These are phyloP conservation scores for Erodium trifolium DNA, from an alignment of 441 rosid genomes.

Conservation along the genomic window DNA sequence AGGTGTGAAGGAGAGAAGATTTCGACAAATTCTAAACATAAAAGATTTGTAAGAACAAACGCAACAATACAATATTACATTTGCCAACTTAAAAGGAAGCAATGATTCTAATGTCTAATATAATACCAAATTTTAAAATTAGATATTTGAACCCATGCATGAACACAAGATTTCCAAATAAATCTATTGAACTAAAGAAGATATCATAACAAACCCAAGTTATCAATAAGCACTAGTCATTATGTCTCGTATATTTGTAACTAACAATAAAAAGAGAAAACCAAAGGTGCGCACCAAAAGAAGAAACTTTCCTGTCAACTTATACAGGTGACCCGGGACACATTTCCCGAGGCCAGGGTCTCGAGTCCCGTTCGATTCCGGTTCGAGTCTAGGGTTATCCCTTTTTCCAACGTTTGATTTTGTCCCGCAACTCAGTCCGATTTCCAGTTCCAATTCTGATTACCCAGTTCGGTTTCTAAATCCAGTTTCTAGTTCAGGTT, in stretches of 20 bases:
- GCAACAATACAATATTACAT: too few species aligned
- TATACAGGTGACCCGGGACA: too few species aligned
- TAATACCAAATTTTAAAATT: neutral
- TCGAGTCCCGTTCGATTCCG: too few species aligned
- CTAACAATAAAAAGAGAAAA: neutral
- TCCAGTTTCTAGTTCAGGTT: too few species aligned
- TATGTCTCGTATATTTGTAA: neutral
- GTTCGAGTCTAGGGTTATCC: too few species aligned
- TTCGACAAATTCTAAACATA: constrained; percentile 76
- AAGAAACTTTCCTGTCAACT: neutral
- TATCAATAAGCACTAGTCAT: neutral
- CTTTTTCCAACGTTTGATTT: too few species aligned
- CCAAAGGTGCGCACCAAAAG: neutral
- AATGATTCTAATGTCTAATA: too few species aligned
- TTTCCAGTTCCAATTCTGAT: too few species aligned
- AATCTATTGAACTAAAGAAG: neutral
- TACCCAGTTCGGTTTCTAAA: too few species aligned
- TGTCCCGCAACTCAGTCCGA: too few species aligned
- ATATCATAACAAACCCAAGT: neutral
- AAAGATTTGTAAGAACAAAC: constrained; percentile 5
- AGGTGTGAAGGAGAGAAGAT: constrained; percentile 64
- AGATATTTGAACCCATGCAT: neutral
- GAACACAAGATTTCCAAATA: neutral
- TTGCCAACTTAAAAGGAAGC: too few species aligned
- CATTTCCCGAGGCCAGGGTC: too few species aligned